These are phyloP conservation scores for Beauveria rudraprayagi DNA, from an alignment of 2,329 filamentous ascomycete species.

Conservation along the genomic window DNA sequence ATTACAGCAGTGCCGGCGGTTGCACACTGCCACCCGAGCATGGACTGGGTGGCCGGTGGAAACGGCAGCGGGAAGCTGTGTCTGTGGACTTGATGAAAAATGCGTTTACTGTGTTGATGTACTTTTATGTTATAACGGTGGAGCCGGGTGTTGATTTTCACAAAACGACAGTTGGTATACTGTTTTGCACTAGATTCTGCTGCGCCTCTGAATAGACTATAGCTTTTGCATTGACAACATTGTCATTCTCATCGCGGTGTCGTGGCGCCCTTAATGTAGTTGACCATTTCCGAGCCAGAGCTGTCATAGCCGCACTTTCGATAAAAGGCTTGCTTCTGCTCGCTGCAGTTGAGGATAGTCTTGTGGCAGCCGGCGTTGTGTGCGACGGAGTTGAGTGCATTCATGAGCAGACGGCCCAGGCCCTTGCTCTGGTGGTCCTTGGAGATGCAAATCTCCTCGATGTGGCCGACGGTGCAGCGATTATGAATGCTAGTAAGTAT, in stretches of 20 bases:
- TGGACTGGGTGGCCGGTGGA: slow-evolving; percentile 87
- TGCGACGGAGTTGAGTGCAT: slow-evolving; percentile 67
- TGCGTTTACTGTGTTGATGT: neutral
- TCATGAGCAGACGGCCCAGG: slow-evolving; percentile 66
- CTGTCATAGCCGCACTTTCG: slow-evolving; percentile 24
- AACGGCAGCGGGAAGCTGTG: slow-evolving; percentile 89
- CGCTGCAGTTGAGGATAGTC: slow-evolving; percentile 68
- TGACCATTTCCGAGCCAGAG: slow-evolving; percentile 12
- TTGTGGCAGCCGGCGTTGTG: slow-evolving; percentile 71
- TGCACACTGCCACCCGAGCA: slow-evolving; percentile 77
- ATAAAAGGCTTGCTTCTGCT: slow-evolving; percentile 74
- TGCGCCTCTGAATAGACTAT: neutral
- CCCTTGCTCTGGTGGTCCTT: slow-evolving; percentile 77
- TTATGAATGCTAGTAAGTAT: slow-evolving; percentile 48
- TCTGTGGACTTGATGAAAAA: slow-evolving; percentile 64
- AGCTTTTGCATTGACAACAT: neutral
- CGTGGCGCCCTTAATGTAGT: slow-evolving; percentile 1
- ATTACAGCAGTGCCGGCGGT: slow-evolving; percentile 94
- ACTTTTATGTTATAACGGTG: neutral
- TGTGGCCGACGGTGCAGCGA: slow-evolving; percentile 64
- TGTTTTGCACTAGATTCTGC: neutral
- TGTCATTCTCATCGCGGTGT: neutral
- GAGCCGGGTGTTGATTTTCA: neutral
- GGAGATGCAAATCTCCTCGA: slow-evolving; percentile 76
- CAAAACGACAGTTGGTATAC: neutral